Conservation (phyloP, 495 filamentous ascomycete genomes). For the Podospora conica region DNA sequence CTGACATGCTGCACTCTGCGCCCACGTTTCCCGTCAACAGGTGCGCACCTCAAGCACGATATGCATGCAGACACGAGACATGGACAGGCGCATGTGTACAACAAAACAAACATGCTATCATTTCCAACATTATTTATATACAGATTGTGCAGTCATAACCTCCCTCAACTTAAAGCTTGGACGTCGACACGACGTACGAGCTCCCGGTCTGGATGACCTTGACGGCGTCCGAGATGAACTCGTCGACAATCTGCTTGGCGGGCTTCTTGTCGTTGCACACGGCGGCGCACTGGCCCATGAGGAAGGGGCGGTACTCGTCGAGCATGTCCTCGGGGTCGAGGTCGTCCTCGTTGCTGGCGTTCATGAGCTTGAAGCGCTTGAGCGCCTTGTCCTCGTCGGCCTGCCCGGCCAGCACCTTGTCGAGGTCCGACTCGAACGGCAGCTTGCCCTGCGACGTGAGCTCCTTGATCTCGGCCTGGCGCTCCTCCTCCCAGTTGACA, state of each 20-base stretch:
- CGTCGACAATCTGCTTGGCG: conserved; percentile 90
- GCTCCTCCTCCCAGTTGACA: conserved; percentile 90
- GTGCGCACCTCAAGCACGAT: background rate
- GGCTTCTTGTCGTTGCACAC: conserved; percentile 89
- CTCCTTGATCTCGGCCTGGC: conserved; percentile 80
- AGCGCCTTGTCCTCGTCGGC: conserved; percentile 63
- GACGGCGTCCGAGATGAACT: conserved; percentile 82
- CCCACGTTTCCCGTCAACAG: background rate
- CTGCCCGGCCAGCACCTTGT: conserved; percentile 57
- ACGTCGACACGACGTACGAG: conserved; percentile 7
- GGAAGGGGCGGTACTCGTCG: conserved; percentile 83
- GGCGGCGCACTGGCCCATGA: conserved; percentile 96
- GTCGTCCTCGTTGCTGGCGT: conserved; percentile 57
- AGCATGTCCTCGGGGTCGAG: conserved; percentile 62
- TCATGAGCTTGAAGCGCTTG: conserved; percentile 68
- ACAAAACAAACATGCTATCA: background rate
- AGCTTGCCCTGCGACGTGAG: conserved; percentile 82
- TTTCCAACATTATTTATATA: conserved; percentile 1
- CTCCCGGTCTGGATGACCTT: conserved; percentile 23
- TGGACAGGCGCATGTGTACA: background rate
- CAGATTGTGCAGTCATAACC: background rate
- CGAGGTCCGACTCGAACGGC: conserved; percentile 90
- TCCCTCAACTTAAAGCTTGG: conserved; percentile 17
- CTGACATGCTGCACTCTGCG: background rate
- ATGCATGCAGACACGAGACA: background rate